Evolutionary conservation across 495 filamentous ascomycete species (phyloP).

Genomic region (Pyrenula massariospora): DNA sequence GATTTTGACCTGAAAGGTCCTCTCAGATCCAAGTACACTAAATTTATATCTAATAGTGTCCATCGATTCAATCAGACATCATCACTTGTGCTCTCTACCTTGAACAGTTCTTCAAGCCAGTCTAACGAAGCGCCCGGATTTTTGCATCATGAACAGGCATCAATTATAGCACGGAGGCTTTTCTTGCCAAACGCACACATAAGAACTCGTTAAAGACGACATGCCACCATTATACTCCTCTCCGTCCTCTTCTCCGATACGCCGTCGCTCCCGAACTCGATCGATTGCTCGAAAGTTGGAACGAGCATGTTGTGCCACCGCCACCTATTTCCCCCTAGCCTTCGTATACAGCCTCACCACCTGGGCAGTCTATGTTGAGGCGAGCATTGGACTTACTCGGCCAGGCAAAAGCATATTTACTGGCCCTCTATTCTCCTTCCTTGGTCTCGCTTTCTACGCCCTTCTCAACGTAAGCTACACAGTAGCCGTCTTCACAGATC

Average conservation of each 20-base stretch:
- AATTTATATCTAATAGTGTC: background rate
- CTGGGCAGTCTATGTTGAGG: conserved; percentile 84
- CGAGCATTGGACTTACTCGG: conserved; percentile 52
- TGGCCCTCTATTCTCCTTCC: conserved; percentile 12
- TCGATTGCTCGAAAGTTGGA: conserved; percentile 67
- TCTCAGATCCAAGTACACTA: too few relatives aligned
- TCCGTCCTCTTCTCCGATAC: conserved; percentile 33
- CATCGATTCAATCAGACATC: background rate
- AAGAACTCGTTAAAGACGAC: background rate
- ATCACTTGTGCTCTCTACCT: too few relatives aligned
- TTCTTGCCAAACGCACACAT: background rate
- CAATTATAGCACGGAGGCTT: background rate
- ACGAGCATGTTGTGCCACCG: conserved; percentile 66
- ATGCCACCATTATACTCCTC: conserved; percentile 33
- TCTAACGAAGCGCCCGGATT: background rate
- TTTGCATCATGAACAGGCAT: background rate
- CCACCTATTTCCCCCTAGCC: conserved; percentile 75
- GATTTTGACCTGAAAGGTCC: too few relatives aligned
- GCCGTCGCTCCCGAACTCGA: conserved; percentile 33
- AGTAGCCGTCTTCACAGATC: conserved; percentile 81
- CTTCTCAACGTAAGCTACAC: conserved; percentile 83
- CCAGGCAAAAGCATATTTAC: conserved; percentile 48
- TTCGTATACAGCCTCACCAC: conserved; percentile 84
- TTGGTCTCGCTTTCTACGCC: conserved; percentile 62
- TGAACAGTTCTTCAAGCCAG: background rate